These are phyloP conservation scores for Ganoderma sinense DNA, from an alignment of 1,284 basidiomycete genomes.

Conservation along the genomic window DNA sequence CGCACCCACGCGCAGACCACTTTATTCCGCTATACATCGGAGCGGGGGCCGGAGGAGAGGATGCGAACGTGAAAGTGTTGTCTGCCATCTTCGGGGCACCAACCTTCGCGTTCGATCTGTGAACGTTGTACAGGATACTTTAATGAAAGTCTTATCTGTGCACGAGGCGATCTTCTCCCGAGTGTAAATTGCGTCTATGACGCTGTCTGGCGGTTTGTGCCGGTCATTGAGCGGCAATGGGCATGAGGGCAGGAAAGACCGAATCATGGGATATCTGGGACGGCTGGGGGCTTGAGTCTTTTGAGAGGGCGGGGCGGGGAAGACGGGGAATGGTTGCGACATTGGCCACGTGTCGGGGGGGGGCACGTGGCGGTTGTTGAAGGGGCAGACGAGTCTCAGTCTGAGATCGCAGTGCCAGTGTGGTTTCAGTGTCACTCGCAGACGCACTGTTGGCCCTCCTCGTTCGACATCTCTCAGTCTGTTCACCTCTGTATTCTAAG, in stretches of 20 bases:
- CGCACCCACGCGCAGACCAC: constrained; percentile 78
- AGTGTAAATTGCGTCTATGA: not conserved
- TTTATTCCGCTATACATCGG: constrained; percentile 79
- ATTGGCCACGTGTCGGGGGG: constrained; percentile 16
- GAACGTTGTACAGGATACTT: constrained; percentile 20
- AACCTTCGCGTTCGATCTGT: constrained; percentile 70
- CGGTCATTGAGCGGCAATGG: not conserved
- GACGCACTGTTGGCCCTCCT: not conserved
- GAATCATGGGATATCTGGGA: not conserved
- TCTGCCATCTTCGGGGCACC: constrained; percentile 62
- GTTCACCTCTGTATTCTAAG: constrained; percentile 29
- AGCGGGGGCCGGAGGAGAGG: constrained; percentile 70
- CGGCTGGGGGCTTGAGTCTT: not conserved
- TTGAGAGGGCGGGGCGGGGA: too few species aligned
- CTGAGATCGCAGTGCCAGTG: constrained; percentile 14
- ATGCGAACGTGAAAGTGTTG: constrained; percentile 55
- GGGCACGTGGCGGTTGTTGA: constrained; percentile 27
- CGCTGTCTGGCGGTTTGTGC: not conserved
- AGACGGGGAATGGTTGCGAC: not conserved
- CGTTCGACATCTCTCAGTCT: constrained; percentile 6
- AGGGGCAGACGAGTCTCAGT: constrained; percentile 12
- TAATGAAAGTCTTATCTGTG: not conserved
- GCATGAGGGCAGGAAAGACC: not conserved
- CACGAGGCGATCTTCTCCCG: not conserved
- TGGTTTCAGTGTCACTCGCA: constrained; percentile 11